Conservation (phyloP, 805 yeast species). For the Candida glaebosa region DNA sequence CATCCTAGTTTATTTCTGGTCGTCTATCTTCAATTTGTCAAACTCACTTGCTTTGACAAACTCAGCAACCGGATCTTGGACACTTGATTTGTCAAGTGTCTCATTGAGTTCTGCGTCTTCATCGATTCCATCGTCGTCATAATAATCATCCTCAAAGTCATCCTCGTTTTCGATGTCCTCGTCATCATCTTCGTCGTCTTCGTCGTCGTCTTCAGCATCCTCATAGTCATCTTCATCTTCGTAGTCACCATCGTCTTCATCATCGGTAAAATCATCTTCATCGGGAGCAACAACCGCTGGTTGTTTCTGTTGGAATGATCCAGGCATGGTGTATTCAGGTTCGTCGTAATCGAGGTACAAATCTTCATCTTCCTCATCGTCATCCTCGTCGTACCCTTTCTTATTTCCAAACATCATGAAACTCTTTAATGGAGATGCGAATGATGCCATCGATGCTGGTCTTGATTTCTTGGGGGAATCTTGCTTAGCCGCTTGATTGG, state of each 20-base stretch:
- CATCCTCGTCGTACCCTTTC: slow-evolving; percentile 23
- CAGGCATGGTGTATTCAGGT: slow-evolving; percentile 1
- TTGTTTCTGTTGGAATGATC: slow-evolving; percentile 3
- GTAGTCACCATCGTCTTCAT: slow-evolving; percentile 22
- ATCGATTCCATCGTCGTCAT: slow-evolving; percentile 9
- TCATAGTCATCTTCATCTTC: slow-evolving; percentile 15
- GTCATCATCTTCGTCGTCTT: slow-evolving; percentile 14
- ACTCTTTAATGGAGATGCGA: slow-evolving; percentile 39
- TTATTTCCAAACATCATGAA: slow-evolving; percentile 37
- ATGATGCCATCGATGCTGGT: slow-evolving; percentile 32
- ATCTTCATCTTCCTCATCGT: slow-evolving; percentile 26
- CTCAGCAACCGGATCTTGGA: slow-evolving; percentile 2
- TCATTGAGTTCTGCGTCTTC: neutral
- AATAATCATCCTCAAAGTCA: slow-evolving; percentile 12
- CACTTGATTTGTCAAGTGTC: neutral
- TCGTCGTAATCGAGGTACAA: slow-evolving; percentile 18
- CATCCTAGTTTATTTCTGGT: neutral
- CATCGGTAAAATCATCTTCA: slow-evolving; percentile 23
- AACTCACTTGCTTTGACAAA: slow-evolving; percentile 11
- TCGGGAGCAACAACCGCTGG: slow-evolving; percentile 14
- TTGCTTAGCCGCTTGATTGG: slow-evolving; percentile 12
- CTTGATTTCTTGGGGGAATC: slow-evolving; percentile 20
- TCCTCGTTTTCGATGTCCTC: slow-evolving; percentile 12
- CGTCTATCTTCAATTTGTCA: slow-evolving; percentile 6
- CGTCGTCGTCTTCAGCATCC: slow-evolving; percentile 13